Conservation (phyloP, 768 basidiomycete genomes). For the Wakefieldia striispora region DNA sequence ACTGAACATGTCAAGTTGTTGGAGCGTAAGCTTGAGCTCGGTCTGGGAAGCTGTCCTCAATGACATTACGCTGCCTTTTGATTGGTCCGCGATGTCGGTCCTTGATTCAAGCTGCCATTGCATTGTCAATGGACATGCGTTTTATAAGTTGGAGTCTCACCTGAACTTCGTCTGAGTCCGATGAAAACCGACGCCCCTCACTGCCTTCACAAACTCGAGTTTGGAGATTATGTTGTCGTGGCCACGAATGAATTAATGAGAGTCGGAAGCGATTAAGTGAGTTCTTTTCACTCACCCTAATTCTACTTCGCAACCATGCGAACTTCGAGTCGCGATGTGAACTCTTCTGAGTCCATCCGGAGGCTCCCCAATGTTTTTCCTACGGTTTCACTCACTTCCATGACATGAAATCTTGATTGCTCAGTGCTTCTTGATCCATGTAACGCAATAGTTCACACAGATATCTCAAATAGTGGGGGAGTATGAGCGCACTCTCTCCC, state of each 20-base stretch:
- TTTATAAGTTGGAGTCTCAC: too few species aligned
- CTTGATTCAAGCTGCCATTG: too few species aligned
- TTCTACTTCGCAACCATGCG: slow-evolving; percentile 1
- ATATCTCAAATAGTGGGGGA: slow-evolving; percentile 8
- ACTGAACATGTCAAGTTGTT: too few species aligned
- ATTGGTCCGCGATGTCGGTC: too few species aligned
- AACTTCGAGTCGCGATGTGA: background rate
- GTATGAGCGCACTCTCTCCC: slow-evolving; percentile 4
- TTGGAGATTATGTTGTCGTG: background rate
- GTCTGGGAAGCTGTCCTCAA: too few species aligned
- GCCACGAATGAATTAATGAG: background rate
- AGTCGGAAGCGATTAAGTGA: background rate
- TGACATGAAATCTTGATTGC: slow-evolving; percentile 13
- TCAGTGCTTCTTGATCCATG: slow-evolving; percentile 5
- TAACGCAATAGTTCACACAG: slow-evolving; percentile 12
- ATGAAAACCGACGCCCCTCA: too few species aligned
- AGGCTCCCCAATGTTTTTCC: slow-evolving; percentile 1
- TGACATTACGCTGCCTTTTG: too few species aligned
- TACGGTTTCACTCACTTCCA: slow-evolving; percentile 5
- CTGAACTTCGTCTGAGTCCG: too few species aligned
- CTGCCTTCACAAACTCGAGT: too few species aligned
- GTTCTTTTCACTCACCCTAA: background rate
- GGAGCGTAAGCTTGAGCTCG: too few species aligned
- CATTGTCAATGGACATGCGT: too few species aligned
- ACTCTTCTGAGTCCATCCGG: background rate